These are phyloP conservation scores for Candida insectalens DNA, from an alignment of 805 yeast species.

Conservation along the genomic window DNA sequence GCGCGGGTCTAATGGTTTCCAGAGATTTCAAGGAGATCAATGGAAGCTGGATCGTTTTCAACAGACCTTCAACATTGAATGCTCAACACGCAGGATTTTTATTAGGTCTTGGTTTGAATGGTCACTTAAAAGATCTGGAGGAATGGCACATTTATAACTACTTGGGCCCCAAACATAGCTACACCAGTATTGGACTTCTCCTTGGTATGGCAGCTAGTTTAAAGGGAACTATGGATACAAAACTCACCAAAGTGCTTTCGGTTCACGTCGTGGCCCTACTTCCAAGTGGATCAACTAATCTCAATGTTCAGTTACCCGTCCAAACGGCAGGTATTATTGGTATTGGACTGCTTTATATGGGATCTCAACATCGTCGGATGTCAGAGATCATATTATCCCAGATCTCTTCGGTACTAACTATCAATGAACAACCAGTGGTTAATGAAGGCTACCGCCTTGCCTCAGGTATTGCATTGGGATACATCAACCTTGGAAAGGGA, in stretches of 20 bases:
- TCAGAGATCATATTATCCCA: slow-evolving; percentile 70
- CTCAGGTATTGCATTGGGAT: slow-evolving; percentile 84
- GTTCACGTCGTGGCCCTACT: slow-evolving; percentile 88
- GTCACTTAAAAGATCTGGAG: slow-evolving; percentile 72
- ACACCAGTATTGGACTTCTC: slow-evolving; percentile 77
- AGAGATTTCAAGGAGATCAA: slow-evolving; percentile 56
- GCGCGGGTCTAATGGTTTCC: slow-evolving; percentile 71
- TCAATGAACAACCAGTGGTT: slow-evolving; percentile 46
- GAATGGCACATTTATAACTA: slow-evolving; percentile 97
- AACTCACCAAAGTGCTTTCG: slow-evolving; percentile 80
- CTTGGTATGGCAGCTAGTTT: slow-evolving; percentile 91
- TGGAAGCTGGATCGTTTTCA: slow-evolving; percentile 89
- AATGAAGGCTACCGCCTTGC: slow-evolving; percentile 79
- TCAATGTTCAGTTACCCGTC: slow-evolving; percentile 72
- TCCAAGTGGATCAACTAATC: slow-evolving; percentile 84
- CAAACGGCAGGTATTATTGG: slow-evolving; percentile 92
- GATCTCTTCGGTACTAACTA: slow-evolving; percentile 41
- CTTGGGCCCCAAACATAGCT: slow-evolving; percentile 78
- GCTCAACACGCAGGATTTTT: slow-evolving; percentile 92
- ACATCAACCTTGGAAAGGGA: slow-evolving; percentile 73
- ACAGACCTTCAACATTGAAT: slow-evolving; percentile 59
- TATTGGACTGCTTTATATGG: slow-evolving; percentile 73
- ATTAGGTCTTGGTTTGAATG: slow-evolving; percentile 86
- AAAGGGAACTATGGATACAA: slow-evolving; percentile 73
- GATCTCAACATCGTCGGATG: slow-evolving; percentile 77